Conservation (phyloP, 257 asterid genomes). For the Rehmannia glutinosa region DNA sequence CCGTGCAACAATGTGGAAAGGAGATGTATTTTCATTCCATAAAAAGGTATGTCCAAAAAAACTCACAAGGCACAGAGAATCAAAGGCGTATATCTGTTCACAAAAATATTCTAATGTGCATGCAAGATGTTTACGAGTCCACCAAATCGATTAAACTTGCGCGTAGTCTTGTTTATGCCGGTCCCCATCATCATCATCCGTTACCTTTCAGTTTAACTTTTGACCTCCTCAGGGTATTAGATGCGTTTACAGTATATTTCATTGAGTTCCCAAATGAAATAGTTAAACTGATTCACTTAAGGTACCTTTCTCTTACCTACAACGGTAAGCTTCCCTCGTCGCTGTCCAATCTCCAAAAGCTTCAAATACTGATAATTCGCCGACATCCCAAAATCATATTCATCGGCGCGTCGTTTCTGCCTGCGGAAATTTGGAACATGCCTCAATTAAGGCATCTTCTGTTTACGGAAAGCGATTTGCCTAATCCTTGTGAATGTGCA, state of each 20-base stretch:
- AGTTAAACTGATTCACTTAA: slow-evolving; percentile 18
- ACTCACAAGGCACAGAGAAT: not conserved
- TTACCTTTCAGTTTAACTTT: slow-evolving; percentile 18
- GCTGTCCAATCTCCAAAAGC: slow-evolving; percentile 11
- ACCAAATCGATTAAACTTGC: not conserved
- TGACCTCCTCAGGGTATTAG: slow-evolving; percentile 26
- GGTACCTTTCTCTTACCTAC: slow-evolving; percentile 29
- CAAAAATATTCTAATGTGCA: slow-evolving; percentile 26
- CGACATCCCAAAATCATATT: slow-evolving; percentile 26
- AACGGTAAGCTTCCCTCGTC: not conserved
- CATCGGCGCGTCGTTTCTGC: slow-evolving; percentile 26
- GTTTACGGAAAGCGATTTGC: slow-evolving; percentile 22
- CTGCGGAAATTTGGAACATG: slow-evolving; percentile 35
- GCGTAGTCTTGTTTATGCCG: slow-evolving; percentile 23
- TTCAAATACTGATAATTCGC: slow-evolving; percentile 27
- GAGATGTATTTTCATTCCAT: slow-evolving; percentile 24
- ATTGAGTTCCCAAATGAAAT: slow-evolving; percentile 25
- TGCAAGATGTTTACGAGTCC: slow-evolving; percentile 9
- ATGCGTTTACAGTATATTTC: slow-evolving; percentile 29
- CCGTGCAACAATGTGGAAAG: not conserved
- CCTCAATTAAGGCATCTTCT: slow-evolving; percentile 35
- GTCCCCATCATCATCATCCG: slow-evolving; percentile 27
- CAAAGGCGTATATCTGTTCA: slow-evolving; percentile 26
- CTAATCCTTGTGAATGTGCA: not conserved
- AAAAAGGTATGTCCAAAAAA: not conserved